Conservation (phyloP, 2,329 filamentous ascomycete genomes). For the Exophiala xenobiotica region DNA sequence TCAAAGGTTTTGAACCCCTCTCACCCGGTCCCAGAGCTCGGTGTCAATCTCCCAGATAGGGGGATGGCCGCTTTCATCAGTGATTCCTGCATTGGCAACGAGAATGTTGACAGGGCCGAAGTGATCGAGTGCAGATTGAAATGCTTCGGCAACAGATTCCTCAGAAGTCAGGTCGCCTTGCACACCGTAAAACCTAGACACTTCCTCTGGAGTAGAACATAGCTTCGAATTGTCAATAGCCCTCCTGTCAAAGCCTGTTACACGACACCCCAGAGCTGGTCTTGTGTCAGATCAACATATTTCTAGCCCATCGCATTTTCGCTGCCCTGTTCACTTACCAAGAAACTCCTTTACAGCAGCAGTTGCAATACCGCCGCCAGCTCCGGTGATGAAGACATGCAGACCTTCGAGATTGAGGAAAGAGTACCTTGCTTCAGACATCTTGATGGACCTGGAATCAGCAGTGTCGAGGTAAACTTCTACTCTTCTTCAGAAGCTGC, state of each 20-base stretch:
- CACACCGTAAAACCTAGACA: conserved; percentile 42
- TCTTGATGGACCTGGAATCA: neutral
- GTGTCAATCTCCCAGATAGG: conserved; percentile 55
- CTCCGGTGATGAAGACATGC: conserved; percentile 57
- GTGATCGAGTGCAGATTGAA: conserved; percentile 31
- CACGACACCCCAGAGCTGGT: conserved; percentile 54
- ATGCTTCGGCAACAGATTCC: conserved; percentile 43
- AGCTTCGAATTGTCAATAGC: conserved; percentile 35
- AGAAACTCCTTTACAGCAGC: conserved; percentile 54
- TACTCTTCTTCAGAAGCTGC: neutral
- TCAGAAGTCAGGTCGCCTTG: conserved; percentile 52
- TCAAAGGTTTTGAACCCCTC: neutral
- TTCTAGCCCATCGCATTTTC: conserved; percentile 6
- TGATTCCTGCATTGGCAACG: conserved; percentile 54
- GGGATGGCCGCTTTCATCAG: conserved; percentile 49
- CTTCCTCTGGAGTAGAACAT: conserved; percentile 32
- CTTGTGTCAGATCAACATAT: neutral
- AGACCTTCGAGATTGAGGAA: conserved; percentile 50
- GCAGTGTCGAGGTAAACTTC: neutral
- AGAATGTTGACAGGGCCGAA: conserved; percentile 55
- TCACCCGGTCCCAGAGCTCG: conserved; percentile 52
- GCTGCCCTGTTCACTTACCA: conserved; percentile 38
- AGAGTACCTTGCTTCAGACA: conserved; percentile 34
- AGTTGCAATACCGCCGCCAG: conserved; percentile 52
- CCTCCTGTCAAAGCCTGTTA: conserved; percentile 53